phyloP scores from a whole-genome alignment of 768 basidiomycete genomes.

The Agaricus subrufescens region DNA sequence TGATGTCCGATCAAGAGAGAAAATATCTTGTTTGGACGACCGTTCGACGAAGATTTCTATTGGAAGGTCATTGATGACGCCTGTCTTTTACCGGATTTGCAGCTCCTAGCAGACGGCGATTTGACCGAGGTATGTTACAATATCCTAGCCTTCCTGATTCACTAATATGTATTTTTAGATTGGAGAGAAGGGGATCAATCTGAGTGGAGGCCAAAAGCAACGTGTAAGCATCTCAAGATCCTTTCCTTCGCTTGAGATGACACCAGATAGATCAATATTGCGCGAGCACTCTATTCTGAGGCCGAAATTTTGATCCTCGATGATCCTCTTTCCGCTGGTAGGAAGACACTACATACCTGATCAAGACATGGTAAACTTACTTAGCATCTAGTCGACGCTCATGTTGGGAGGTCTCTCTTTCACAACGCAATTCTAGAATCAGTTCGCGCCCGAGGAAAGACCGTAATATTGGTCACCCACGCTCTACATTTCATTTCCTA shows the following conservation, averaged over 20 bases:
- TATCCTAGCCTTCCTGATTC: neutral
- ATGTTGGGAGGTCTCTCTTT: slow-evolving; percentile 69
- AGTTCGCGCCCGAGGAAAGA: slow-evolving; percentile 44
- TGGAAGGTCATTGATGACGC: slow-evolving; percentile 58
- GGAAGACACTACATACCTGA: slow-evolving; percentile 6
- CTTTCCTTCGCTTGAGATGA: neutral
- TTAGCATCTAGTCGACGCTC: slow-evolving; percentile 53
- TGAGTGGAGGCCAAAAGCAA: slow-evolving; percentile 65
- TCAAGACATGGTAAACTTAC: neutral
- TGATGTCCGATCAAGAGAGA: slow-evolving; percentile 37
- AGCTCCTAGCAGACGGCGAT: slow-evolving; percentile 65
- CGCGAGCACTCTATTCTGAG: slow-evolving; percentile 61
- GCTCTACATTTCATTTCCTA: slow-evolving; percentile 80
- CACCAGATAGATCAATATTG: slow-evolving; percentile 53
- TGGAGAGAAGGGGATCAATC: slow-evolving; percentile 66
- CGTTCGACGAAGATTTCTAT: slow-evolving; percentile 60
- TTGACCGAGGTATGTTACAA: slow-evolving; percentile 52
- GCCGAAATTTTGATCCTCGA: slow-evolving; percentile 61
- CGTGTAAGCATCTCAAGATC: slow-evolving; percentile 27
- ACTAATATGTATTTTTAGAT: slow-evolving; percentile 35
- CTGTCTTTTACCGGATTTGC: slow-evolving; percentile 58
- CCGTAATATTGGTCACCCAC: slow-evolving; percentile 82
- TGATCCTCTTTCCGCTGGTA: slow-evolving; percentile 62
- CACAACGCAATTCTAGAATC: slow-evolving; percentile 53
- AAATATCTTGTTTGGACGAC: slow-evolving; percentile 64